These are phyloP conservation scores for Magnolia officinalis DNA, from an alignment of 164 flowering plant species.

Conservation along the genomic window DNA sequence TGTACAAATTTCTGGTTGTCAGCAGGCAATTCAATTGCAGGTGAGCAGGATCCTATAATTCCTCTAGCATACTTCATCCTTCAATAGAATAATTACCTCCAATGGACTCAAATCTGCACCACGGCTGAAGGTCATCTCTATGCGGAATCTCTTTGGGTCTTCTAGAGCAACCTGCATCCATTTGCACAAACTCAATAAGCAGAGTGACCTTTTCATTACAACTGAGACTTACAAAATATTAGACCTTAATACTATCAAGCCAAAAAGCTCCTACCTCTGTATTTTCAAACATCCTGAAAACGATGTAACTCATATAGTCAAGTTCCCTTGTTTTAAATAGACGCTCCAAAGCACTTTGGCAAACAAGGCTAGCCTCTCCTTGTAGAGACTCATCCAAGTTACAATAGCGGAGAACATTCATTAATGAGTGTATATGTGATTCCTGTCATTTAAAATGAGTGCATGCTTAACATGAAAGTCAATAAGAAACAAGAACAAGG, in stretches of 20 bases:
- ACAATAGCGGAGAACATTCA: slow-evolving; percentile 99
- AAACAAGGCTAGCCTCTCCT: slow-evolving; percentile 86
- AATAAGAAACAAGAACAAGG: not conserved
- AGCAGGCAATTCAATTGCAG: too few species aligned
- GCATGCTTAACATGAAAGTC: not conserved
- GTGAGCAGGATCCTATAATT: too few species aligned
- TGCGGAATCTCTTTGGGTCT: slow-evolving; percentile 82
- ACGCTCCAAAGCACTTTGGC: slow-evolving; percentile 76
- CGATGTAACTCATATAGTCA: slow-evolving; percentile 98
- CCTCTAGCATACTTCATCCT: not conserved
- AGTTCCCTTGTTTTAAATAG: slow-evolving; percentile 86
- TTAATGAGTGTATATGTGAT: slow-evolving; percentile 94
- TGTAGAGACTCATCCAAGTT: slow-evolving; percentile 94
- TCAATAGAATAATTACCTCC: slow-evolving; percentile 60
- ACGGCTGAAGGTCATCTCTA: slow-evolving; percentile 94
- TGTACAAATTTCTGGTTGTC: too few species aligned
- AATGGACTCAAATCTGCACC: slow-evolving; percentile 97
- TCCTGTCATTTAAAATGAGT: slow-evolving; percentile 51
- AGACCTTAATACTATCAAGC: not conserved
- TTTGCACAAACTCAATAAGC: not conserved
- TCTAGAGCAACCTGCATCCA: slow-evolving; percentile 73
- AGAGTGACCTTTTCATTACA: not conserved
- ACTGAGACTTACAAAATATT: not conserved
- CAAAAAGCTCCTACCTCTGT: slow-evolving; percentile 52
- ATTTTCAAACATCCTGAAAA: slow-evolving; percentile 92